These are phyloP conservation scores for Cladophialophora chaetospira DNA, from an alignment of 2,329 filamentous ascomycete genomes.

Conservation along the genomic window DNA sequence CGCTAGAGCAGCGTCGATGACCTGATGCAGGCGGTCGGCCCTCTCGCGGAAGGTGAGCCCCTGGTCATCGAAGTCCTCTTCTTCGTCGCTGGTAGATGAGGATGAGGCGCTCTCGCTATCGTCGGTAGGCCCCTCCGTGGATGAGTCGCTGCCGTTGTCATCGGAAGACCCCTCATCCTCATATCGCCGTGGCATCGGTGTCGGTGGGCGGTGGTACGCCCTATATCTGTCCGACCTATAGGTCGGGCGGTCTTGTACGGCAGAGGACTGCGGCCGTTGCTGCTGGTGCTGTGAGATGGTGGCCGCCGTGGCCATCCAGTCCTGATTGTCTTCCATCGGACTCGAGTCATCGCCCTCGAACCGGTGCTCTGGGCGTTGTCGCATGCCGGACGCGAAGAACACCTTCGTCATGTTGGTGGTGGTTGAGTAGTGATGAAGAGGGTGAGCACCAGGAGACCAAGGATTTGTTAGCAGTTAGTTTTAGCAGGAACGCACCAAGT, in stretches of 20 bases:
- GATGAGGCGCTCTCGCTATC: background rate
- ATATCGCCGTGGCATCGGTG: background rate
- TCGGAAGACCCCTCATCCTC: background rate
- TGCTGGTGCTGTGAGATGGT: too few species aligned
- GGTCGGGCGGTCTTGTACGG: background rate
- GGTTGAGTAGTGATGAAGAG: too few species aligned
- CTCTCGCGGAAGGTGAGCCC: background rate
- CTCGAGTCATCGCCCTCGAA: too few species aligned
- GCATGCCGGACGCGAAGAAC: too few species aligned
- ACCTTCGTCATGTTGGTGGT: too few species aligned
- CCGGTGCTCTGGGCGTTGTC: too few species aligned
- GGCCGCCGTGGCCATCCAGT: too few species aligned
- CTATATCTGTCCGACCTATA: background rate
- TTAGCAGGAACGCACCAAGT: background rate
- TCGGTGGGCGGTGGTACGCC: background rate
- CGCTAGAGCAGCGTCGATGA: background rate
- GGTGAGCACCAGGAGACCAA: background rate
- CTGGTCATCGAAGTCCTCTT: too few species aligned
- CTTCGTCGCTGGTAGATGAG: background rate
- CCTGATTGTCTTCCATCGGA: too few species aligned
- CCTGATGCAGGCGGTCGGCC: background rate
- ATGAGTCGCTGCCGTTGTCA: background rate
- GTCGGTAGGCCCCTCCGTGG: background rate
- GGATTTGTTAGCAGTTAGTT: too few species aligned
- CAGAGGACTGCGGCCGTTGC: too few species aligned